phyloP scores from a whole-genome alignment of 2,329 filamentous ascomycete genomes.

The Fusarium oligoseptatum region DNA sequence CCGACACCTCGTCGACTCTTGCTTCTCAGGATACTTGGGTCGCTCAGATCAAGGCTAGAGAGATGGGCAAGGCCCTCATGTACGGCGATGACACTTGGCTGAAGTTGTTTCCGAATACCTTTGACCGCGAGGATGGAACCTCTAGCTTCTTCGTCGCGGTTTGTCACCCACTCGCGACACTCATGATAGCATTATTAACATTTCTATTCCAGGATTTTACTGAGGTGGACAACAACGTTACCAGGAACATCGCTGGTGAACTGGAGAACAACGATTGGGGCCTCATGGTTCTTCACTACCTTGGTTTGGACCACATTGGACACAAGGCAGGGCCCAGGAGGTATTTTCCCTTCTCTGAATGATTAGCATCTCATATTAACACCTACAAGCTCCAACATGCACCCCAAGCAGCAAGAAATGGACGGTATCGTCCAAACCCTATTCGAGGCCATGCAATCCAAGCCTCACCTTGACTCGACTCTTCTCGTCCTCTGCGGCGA shows the following conservation, averaged over 20 bases:
- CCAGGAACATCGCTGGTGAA: slow-evolving; percentile 85
- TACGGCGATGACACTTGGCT: slow-evolving; percentile 99
- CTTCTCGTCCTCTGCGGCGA: slow-evolving; percentile 91
- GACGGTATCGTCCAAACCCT: slow-evolving; percentile 83
- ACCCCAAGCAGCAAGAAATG: slow-evolving; percentile 95
- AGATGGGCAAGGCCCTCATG: slow-evolving; percentile 84
- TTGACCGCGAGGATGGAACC: slow-evolving; percentile 89
- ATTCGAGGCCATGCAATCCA: slow-evolving; percentile 79
- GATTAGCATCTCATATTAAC: background rate
- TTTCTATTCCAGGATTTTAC: slow-evolving; percentile 81
- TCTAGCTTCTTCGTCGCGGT: slow-evolving; percentile 98
- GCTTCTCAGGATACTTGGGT: slow-evolving; percentile 95
- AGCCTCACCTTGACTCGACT: slow-evolving; percentile 80
- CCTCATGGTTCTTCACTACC: slow-evolving; percentile 93
- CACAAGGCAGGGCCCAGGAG: slow-evolving; percentile 93
- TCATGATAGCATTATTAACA: slow-evolving; percentile 1
- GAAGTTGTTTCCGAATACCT: slow-evolving; percentile 92
- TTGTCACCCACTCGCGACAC: slow-evolving; percentile 50
- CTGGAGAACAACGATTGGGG: slow-evolving; percentile 86
- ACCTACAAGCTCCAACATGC: slow-evolving; percentile 81
- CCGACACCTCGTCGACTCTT: slow-evolving; percentile 89
- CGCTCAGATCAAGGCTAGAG: slow-evolving; percentile 85
- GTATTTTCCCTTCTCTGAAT: slow-evolving; percentile 56
- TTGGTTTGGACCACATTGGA: slow-evolving; percentile 96
- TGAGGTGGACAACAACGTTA: slow-evolving; percentile 98